Base-by-base conservation (phyloP, 257 asterid genomes). In the Gentiana macrophylla region DNA sequence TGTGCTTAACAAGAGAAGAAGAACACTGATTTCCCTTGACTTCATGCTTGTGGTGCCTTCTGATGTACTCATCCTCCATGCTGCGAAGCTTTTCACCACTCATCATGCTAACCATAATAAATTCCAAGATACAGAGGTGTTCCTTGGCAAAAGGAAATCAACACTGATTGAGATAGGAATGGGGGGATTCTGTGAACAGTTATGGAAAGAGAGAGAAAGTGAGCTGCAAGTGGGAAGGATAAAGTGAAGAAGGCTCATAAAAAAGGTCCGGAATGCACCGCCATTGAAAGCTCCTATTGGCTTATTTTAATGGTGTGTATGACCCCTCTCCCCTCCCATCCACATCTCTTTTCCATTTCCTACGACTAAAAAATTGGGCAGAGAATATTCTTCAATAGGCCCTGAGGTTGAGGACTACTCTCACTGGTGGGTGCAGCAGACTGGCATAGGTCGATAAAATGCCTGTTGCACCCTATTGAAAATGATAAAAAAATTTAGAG, bases 1-100 rank as follows among this genome's bases (percentile, higher is more conserved):
- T 76, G 72, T 75, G 95, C 60, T 86, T 89, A 68, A 86, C 86
- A 62, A 89, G 62, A 37, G 84, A 78, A 0, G 97, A 89, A 3
- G 81, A 75, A 71, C 95, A 83, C 84, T 86, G 95, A 61, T 81
- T 73, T 15, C 65, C 87, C 12, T 68, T 65, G n/a, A 86, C 84
- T 43, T 86, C 79, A 24, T 86, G 92, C 75, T 67, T 89, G 69
- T 89, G 97, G 70, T 81, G 80, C 49, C 84, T 67, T 62, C 79
- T 68, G 76, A 86, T 83, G 71, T 76, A 81, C 56, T 78, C 97
- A 52, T 81, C 92, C 59, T 70, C 86, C 60, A 73, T 76, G 33
- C 61, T 73, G 70, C 65, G 54, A 62, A 76, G 61, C 36, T 65
- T 48, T 2, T 72, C 86, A 62, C 70, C 77, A 69, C 60, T 51